Evolutionary conservation across 2,329 filamentous ascomycete genomes (phyloP), one percentile per base, ranked within the genome.

Genomic region (Aspergillus sp.): DNA sequence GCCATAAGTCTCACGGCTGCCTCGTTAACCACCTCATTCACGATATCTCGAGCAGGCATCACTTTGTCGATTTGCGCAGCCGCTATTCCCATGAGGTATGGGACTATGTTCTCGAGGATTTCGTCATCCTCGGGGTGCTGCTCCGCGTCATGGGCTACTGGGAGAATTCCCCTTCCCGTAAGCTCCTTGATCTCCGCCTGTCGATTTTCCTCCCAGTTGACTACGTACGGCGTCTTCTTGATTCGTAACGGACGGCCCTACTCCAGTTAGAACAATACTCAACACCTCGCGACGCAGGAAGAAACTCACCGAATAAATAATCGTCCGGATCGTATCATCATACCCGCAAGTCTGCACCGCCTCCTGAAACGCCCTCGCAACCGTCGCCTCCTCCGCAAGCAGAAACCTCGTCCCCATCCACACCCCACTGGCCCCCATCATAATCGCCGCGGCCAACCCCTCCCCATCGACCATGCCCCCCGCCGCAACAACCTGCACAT

Each of bases 381-480:
- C 95, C 73, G 95, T 94, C 60, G 95, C 95, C 84, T 99, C 95
- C 69, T 97, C 91, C 59, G 89, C 89, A 64, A 99, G 87, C 69
- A 99, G 90, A 83, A 99, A 99, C 67, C 95, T 88, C 43, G 95
- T 99, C 75, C 95, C 95, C 69, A 99, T 91, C 95, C 95, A 99
- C 69, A 98, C 94, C 71, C 88, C 95, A 65, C 85, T 86, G 59
- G 95, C 95, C 68, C 95, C 95, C 78, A 98, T 90, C 87, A 96
- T 95, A 65, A 99, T 86, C 54, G 93, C 85, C 4, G 94, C 91
- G 54, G 95, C 95, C 67, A 98, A 85, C 59, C 91, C 90, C 81
- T 93, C 90, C 66, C 95, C 95, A 80, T 93, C 96, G 86, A 89
- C 94, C 71, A 98, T 90, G 79, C 94, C 95, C 69, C 95, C 95